Evolutionary conservation across 208 protist species (phyloP).

Genomic region (Leishmania guyanensis): DNA sequence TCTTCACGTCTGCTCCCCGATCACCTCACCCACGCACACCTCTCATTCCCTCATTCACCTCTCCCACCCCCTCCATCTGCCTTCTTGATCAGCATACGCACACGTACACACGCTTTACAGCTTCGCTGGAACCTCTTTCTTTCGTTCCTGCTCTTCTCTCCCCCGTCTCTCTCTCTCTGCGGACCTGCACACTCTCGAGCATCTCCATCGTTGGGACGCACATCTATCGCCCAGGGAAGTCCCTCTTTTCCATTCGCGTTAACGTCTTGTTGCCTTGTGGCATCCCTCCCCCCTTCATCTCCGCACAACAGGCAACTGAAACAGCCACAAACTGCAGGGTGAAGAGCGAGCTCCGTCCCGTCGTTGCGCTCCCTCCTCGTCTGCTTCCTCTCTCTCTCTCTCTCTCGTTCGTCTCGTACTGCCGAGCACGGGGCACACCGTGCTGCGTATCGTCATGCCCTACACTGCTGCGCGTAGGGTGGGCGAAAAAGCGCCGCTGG

Average conservation of each 20-base stretch:
- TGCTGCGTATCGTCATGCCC: neutral
- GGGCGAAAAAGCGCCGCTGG: constrained; percentile 14
- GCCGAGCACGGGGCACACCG: neutral
- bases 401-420: neutral
- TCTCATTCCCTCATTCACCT: neutral
- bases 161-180: neutral
- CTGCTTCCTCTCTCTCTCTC: neutral
- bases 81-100: neutral
- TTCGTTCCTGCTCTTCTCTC: neutral
- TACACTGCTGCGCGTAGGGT: neutral
- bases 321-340: neutral
- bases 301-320: neutral
- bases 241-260: neutral
- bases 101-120: neutral
- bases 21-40: neutral
- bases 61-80: neutral
- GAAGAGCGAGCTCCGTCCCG: neutral
- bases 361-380: neutral
- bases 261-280: too few relatives aligned
- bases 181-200: too few relatives aligned
- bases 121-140: neutral
- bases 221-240: neutral
- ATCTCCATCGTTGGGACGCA: neutral
- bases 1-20: neutral
- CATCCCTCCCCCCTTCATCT: neutral